Base-by-base conservation (phyloP, 345 rosid species). In the Heritiera littoralis region DNA sequence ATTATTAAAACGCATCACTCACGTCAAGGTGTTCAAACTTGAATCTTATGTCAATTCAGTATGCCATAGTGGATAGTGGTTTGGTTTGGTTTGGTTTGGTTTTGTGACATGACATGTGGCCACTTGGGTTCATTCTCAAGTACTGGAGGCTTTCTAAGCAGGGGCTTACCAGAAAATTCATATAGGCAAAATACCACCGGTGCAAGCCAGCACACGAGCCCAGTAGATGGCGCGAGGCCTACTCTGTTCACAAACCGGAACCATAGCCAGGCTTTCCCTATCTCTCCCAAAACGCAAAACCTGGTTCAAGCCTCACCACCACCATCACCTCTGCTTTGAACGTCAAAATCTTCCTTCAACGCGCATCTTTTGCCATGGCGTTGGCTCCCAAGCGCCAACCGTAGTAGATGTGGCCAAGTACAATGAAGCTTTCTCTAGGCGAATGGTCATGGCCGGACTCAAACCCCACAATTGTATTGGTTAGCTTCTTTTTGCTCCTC, bases 361-460 rank as follows among this genome's bases (percentile, higher is more conserved):
- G 65, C 85, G 93, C 80, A 73, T 84, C 52, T 84, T 86, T 85
- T 87, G 92, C 87, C 80, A 71, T 10, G 72, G 86, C 65, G 73
- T 71, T 32, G 82, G 10, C 20, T 76, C 78, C 74, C 89, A 88
- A 40, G 65, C 84, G 2, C 75, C 84, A 0, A 65, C 9, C 15
- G 35, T 63, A 23, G 30, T 79, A 9, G 86, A 83, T 79, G 78
- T 83, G 77, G 75, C 86, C 4, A 78, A 11, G 41, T 89, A 91
- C 64, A 84, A 80, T 66, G 88, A 90, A 71, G 76, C 84, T 84
- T 95, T 95, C 90, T 86, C 87, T 79, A 80, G 80, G 77, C 81
- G 90, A 66, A 95, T 95, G 97, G 89, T 88, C 46, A 88, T 90
- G 89, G 94, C 97, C 1, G 98, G 98, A 35, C 92, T 95, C 85